Evolutionary conservation across 371 early-diverging fungal species (phyloP).

Genomic region (Chytridiales sp.): DNA sequence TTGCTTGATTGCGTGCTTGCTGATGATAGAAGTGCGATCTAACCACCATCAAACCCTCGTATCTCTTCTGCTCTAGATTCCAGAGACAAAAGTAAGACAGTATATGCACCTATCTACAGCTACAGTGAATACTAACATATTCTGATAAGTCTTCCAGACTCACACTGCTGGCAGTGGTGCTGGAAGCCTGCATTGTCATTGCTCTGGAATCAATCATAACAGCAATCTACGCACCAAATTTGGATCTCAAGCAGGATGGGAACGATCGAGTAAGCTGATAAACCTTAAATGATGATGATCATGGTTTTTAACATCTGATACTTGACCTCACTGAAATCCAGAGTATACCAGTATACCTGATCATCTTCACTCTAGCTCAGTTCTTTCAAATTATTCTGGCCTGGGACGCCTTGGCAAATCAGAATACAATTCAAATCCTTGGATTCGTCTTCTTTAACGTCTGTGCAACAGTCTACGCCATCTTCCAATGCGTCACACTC

Average conservation of each 20-base stretch:
- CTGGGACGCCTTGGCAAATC: conserved; percentile 75
- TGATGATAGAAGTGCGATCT: too few relatives aligned
- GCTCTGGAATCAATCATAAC: conserved; percentile 65
- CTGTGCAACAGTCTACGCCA: conserved; percentile 73
- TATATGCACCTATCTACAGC: too few relatives aligned
- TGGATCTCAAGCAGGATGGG: conserved; percentile 8
- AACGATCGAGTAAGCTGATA: conserved; percentile 12
- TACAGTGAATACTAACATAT: too few relatives aligned
- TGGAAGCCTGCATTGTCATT: conserved; percentile 72
- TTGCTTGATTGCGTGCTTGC: too few relatives aligned
- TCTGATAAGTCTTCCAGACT: conserved; percentile 14
- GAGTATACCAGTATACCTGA: conserved; percentile 72
- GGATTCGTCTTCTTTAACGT: conserved; percentile 78
- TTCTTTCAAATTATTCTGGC: conserved; percentile 68
- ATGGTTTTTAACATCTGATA: too few relatives aligned
- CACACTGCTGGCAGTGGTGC: conserved; percentile 41
- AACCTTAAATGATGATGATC: too few relatives aligned
- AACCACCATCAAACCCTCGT: too few relatives aligned
- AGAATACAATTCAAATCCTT: conserved; percentile 88
- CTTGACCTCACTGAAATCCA: conserved; percentile 6
- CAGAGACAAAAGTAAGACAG: too few relatives aligned
- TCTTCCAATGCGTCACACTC: conserved; percentile 60
- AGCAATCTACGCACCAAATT: conserved; percentile 43
- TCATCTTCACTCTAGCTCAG: conserved; percentile 74
- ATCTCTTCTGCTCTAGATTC: too few relatives aligned